phyloP scores from a whole-genome alignment of 208 protist genomes.

The Wallacemonas sp. region DNA sequence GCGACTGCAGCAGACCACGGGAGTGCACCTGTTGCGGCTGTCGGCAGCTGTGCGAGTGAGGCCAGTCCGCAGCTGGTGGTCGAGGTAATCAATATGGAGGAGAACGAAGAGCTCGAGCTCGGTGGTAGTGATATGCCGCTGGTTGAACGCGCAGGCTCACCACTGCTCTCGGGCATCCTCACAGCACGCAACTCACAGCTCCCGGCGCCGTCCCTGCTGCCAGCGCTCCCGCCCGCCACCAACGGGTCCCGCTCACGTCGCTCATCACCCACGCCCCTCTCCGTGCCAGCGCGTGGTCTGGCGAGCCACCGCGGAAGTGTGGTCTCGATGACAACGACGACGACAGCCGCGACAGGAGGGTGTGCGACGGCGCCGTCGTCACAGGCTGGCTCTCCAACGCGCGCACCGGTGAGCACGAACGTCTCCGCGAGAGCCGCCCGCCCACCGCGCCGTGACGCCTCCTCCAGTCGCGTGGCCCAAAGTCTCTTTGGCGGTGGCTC shows the following conservation, averaged over 20 bases:
- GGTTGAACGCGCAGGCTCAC: not conserved
- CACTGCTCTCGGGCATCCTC: not conserved
- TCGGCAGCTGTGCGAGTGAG: not conserved
- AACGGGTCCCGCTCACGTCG: not conserved
- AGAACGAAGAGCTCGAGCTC: not conserved
- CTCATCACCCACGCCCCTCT: not conserved
- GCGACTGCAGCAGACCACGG: too few relatives aligned
- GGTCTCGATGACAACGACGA: not conserved
- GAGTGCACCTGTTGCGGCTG: not conserved
- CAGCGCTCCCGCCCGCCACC: not conserved
- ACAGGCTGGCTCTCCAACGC: not conserved
- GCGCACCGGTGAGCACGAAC: not conserved
- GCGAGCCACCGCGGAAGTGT: conserved; percentile 10
- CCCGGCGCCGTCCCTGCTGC: not conserved
- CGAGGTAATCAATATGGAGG: not conserved
- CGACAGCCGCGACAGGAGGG: too few relatives aligned
- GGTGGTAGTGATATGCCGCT: not conserved
- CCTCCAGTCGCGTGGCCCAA: not conserved
- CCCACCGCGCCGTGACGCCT: not conserved
- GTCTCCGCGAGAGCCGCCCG: too few relatives aligned
- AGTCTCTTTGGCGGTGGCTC: not conserved
- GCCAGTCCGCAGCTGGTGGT: not conserved
- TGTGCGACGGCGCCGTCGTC: not conserved
- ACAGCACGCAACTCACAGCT: not conserved
- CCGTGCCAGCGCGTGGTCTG: not conserved